Conservation (phyloP, 352 stramenopile species). For the Globisporangium lucens region DNA sequence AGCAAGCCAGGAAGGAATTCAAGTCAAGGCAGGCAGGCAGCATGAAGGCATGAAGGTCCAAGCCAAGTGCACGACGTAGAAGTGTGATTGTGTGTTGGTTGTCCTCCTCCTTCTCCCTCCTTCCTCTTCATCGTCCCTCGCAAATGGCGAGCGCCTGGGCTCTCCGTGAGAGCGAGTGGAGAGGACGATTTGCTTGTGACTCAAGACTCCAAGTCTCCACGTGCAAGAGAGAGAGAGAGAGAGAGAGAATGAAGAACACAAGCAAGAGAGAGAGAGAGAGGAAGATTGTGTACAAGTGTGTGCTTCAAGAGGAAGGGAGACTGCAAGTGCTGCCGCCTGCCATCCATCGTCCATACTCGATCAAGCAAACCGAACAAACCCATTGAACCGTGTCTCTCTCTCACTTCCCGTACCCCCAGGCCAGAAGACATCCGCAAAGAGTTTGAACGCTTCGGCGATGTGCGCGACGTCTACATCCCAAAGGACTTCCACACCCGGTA, state of each 20-base stretch:
- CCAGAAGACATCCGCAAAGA: constrained; percentile 89
- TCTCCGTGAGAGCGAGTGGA: background rate
- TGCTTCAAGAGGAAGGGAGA: constrained; percentile 4
- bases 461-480: constrained; percentile 95
- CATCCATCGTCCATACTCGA: background rate
- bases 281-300: constrained; percentile 4
- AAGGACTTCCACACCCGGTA: constrained; percentile 92
- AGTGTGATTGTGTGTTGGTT: constrained; percentile 8
- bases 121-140: background rate
- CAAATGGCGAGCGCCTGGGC: background rate
- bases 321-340: background rate
- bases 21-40: background rate
- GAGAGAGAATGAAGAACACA: constrained; percentile 1
- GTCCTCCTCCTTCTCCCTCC: background rate
- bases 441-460: constrained; percentile 92
- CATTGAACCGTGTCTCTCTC: constrained; percentile 1
- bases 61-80: constrained; percentile 8
- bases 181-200: background rate
- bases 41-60: background rate
- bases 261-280: constrained; percentile 1
- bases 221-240: constrained; percentile 1
- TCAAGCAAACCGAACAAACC: background rate
- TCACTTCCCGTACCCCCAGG: constrained; percentile 27
- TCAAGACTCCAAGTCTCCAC: constrained; percentile 11
- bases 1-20: background rate